Conservation (phyloP, 2,329 filamentous ascomycete genomes). For the Amauroascus verrucosus region DNA sequence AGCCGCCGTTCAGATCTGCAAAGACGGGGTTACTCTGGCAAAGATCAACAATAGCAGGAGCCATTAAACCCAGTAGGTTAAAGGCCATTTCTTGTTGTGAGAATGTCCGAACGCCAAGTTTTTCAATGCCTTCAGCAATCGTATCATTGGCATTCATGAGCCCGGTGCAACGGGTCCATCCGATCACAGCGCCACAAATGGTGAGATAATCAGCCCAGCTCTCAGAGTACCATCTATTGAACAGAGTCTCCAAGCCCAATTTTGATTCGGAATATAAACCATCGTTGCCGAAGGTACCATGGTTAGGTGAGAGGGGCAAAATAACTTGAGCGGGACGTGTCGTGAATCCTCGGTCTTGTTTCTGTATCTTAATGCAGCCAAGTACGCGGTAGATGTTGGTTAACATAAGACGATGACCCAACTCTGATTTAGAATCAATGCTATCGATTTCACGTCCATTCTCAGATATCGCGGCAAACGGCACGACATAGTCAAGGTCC, state of each 20-base stretch:
- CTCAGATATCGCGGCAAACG: constrained; percentile 95
- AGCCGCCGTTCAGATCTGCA: constrained; percentile 91
- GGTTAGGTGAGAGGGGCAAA: constrained; percentile 89
- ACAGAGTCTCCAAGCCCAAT: constrained; percentile 89
- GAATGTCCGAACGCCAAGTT: constrained; percentile 93
- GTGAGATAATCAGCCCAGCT: constrained; percentile 96
- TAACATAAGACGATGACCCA: constrained; percentile 97
- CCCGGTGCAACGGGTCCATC: constrained; percentile 96
- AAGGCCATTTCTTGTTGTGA: constrained; percentile 99
- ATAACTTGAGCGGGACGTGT: constrained; percentile 95
- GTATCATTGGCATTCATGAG: constrained; percentile 98
- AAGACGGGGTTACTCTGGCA: constrained; percentile 94
- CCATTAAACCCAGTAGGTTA: constrained; percentile 93
- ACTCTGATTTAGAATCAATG: constrained; percentile 94
- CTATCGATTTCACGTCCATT: constrained; percentile 94
- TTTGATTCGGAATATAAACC: constrained; percentile 98
- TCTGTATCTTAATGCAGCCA: constrained; percentile 82
- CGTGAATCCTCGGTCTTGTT: constrained; percentile 76
- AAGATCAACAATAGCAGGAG: constrained; percentile 82
- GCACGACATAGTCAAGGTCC: constrained; percentile 93
- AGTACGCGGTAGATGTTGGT: constrained; percentile 91
- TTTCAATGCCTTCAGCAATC: constrained; percentile 92
- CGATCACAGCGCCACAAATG: constrained; percentile 95
- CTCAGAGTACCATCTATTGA: constrained; percentile 97
- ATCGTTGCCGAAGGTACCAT: constrained; percentile 95